Percentiles rank a stretch among this genome's conserved stretches.
Evolutionary conservation across 306 rosid genomes (phyloP).

Genomic region (Canavalia ensiformis): DNA sequence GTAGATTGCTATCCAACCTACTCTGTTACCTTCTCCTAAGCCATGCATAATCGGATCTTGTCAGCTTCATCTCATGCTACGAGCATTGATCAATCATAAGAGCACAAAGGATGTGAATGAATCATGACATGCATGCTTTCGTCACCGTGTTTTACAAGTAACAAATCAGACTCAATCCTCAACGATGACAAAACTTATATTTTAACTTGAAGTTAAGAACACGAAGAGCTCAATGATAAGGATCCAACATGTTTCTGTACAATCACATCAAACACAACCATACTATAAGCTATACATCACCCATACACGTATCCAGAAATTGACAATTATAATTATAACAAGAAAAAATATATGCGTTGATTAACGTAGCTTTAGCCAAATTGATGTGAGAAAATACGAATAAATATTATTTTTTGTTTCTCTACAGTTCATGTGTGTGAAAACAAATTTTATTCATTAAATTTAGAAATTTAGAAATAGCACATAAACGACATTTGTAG

Average conservation of each 20-base stretch:
- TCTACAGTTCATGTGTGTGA: background rate
- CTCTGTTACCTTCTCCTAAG: background rate
- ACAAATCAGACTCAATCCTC: conserved; percentile 29
- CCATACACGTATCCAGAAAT: background rate
- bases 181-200: conserved; percentile 9
- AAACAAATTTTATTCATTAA: background rate
- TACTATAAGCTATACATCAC: background rate
- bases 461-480: background rate
- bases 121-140: background rate
- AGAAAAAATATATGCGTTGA: background rate
- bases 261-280: background rate
- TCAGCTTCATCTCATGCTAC: background rate
- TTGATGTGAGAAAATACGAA: background rate
- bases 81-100: conserved; percentile 19
- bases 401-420: background rate
- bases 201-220: background rate
- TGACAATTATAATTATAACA: background rate
- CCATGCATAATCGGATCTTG: background rate
- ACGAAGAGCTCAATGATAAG: background rate
- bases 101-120: conserved; percentile 8
- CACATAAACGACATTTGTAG: background rate
- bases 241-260: background rate
- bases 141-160: conserved; percentile 28
- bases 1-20: no score
- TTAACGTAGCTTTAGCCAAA: background rate